phyloP scores from a whole-genome alignment of 495 filamentous ascomycete genomes.

The Trichoderma asperelloides region DNA sequence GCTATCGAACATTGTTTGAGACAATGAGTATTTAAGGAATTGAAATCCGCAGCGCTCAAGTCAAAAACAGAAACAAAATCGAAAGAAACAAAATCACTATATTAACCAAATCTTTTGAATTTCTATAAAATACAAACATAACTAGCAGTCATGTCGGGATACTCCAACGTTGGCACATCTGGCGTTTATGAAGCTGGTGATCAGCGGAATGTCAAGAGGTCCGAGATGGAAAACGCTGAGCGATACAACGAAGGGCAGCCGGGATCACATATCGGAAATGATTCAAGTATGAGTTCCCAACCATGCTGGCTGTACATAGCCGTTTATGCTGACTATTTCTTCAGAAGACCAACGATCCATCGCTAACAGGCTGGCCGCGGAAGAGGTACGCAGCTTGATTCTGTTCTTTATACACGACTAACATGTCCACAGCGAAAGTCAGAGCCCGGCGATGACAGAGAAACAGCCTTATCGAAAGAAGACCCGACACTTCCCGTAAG shows the following conservation, averaged over 20 bases:
- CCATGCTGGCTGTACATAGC: too few species aligned
- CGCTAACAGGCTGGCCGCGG: conserved; percentile 62
- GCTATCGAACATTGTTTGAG: neutral
- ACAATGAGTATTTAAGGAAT: neutral
- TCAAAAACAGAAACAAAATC: neutral
- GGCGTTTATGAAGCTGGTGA: conserved; percentile 48
- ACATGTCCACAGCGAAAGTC: conserved; percentile 26
- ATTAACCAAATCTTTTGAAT: neutral
- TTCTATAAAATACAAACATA: neutral
- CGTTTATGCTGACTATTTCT: conserved; percentile 1
- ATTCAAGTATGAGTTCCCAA: conserved; percentile 50
- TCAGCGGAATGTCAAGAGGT: conserved; percentile 55
- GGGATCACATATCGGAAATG: conserved; percentile 57
- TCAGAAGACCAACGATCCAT: conserved; percentile 74
- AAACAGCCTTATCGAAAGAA: conserved; percentile 51
- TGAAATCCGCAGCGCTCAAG: too few species aligned
- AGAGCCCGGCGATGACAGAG: conserved; percentile 31
- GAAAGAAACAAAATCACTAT: neutral
- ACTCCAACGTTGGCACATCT: conserved; percentile 34
- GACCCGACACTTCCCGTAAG: conserved; percentile 62
- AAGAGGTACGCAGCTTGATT: conserved; percentile 30
- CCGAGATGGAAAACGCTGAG: conserved; percentile 39
- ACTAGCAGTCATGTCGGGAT: conserved; percentile 23
- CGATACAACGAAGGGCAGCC: conserved; percentile 60
- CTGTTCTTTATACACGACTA: neutral